Evolutionary conservation across 2,329 filamentous ascomycete genomes (phyloP).

Genomic region (Endothia cerciana): DNA sequence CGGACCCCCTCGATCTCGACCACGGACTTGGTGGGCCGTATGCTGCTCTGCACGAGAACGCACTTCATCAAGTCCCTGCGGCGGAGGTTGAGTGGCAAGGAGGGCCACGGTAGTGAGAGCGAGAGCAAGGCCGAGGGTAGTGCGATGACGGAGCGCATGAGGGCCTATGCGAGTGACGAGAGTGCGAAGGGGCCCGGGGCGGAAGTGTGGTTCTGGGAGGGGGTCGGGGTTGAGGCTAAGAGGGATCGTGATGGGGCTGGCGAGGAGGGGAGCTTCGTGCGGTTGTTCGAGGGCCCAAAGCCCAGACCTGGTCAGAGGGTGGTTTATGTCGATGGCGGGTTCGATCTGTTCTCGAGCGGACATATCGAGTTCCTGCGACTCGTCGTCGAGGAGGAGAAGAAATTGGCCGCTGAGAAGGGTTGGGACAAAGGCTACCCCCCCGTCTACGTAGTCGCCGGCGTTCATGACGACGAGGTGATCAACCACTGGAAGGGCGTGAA

Average conservation of each 20-base stretch:
- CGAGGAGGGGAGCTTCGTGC: conserved; percentile 67
- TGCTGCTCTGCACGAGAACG: conserved; percentile 92
- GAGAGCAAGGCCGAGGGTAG: conserved; percentile 67
- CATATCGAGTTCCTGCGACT: conserved; percentile 92
- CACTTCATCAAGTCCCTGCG: conserved; percentile 89
- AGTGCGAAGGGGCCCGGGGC: conserved; percentile 77
- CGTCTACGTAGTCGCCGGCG: conserved; percentile 86
- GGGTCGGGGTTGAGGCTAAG: conserved; percentile 51
- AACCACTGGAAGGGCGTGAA: conserved; percentile 97
- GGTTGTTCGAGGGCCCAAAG: conserved; percentile 71
- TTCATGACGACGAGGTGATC: conserved; percentile 94
- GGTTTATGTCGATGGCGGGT: conserved; percentile 95
- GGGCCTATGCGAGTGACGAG: conserved; percentile 85
- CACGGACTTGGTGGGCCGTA: conserved; percentile 95
- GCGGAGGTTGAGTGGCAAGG: conserved; percentile 67
- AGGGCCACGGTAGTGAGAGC: conserved; percentile 69
- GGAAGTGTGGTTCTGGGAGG: conserved; percentile 84
- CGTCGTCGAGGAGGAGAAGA: conserved; percentile 75
- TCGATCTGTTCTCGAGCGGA: conserved; percentile 93
- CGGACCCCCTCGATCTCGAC: conserved; percentile 95
- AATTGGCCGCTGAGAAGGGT: conserved; percentile 66
- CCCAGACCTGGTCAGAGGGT: conserved; percentile 80
- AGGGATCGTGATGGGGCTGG: conserved; percentile 48
- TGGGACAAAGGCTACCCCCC: conserved; percentile 85
- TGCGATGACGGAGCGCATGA: conserved; percentile 77